These are phyloP conservation scores for Chlorencoelia australis DNA, from an alignment of 2,329 filamentous ascomycete genomes.

Conservation along the genomic window DNA sequence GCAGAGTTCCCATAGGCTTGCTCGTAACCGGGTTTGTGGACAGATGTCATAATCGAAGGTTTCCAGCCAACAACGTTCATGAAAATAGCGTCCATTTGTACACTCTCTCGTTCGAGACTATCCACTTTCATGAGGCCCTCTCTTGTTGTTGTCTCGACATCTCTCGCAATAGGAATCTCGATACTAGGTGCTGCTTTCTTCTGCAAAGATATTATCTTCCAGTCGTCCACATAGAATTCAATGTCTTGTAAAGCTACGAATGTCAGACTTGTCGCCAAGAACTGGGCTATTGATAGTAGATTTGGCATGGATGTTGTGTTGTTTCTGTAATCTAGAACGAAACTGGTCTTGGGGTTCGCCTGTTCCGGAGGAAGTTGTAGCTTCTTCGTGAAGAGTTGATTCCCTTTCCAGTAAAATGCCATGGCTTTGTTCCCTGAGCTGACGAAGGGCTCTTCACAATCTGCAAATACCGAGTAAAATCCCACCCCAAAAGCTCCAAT, in stretches of 20 bases:
- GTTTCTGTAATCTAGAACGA: conserved; percentile 89
- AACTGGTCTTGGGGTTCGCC: conserved; percentile 66
- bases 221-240: conserved; percentile 85
- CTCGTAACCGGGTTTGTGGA: conserved; percentile 22
- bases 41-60: conserved; percentile 37
- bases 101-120: conserved; percentile 72
- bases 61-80: conserved; percentile 87
- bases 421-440: conserved; percentile 87
- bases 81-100: conserved; percentile 84
- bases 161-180: conserved; percentile 61
- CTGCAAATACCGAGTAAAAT: conserved; percentile 97
- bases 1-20: conserved; percentile 36
- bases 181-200: conserved; percentile 80
- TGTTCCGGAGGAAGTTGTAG: conserved; percentile 61
- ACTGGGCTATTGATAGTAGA: conserved; percentile 78
- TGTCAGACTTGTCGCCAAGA: conserved; percentile 86
- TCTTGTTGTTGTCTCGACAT: conserved; percentile 72
- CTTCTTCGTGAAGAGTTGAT: conserved; percentile 86
- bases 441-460: conserved; percentile 96
- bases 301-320: conserved; percentile 78
- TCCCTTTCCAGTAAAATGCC: conserved; percentile 99
- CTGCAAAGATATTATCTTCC: conserved; percentile 63
- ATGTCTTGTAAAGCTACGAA: conserved; percentile 85
- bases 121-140: conserved; percentile 82
- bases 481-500: conserved; percentile 97